A percentile compares a stretch with the other conserved stretches of the same genome.
Conservation (phyloP, 2,329 filamentous ascomycete genomes). For the Didymella sp. region DNA sequence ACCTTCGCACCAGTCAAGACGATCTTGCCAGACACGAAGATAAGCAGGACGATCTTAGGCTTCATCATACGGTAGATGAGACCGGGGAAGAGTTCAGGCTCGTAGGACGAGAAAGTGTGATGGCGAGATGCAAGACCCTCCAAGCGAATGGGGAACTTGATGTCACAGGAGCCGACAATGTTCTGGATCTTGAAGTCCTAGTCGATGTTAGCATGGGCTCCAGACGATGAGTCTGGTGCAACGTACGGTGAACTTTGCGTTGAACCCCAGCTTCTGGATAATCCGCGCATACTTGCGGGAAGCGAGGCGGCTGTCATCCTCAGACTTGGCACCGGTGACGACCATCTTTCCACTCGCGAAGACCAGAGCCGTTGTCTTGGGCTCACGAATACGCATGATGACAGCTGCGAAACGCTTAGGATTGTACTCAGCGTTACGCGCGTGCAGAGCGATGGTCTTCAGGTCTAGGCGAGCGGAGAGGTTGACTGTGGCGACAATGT, state of each 20-base stretch:
- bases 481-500: constrained; percentile 99
- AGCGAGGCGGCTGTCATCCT: constrained; percentile 96
- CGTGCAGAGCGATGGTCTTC: constrained; percentile 98
- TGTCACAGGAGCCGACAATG: constrained; percentile 97
- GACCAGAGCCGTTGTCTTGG: constrained; percentile 97
- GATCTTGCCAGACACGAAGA: constrained; percentile 98
- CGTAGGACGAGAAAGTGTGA: constrained; percentile 95
- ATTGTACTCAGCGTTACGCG: constrained; percentile 98
- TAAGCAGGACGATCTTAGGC: constrained; percentile 96
- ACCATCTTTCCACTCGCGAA: constrained; percentile 99
- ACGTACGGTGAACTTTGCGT: constrained; percentile 86
- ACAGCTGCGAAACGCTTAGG: constrained; percentile 99
- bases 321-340: constrained; percentile 95
- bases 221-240: constrained; percentile 23
- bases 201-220: constrained; percentile 26
- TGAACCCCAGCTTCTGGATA: constrained; percentile 99
- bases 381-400: constrained; percentile 99
- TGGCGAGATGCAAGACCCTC: constrained; percentile 95
- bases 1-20: constrained; percentile 97
- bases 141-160: constrained; percentile 98
- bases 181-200: constrained; percentile 95
- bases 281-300: constrained; percentile 98
- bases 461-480: constrained; percentile 98
- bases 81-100: constrained; percentile 97
- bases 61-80: constrained; percentile 99